Conservation (phyloP, 2,329 filamentous ascomycete genomes). For the Fusarium sp. region DNA sequence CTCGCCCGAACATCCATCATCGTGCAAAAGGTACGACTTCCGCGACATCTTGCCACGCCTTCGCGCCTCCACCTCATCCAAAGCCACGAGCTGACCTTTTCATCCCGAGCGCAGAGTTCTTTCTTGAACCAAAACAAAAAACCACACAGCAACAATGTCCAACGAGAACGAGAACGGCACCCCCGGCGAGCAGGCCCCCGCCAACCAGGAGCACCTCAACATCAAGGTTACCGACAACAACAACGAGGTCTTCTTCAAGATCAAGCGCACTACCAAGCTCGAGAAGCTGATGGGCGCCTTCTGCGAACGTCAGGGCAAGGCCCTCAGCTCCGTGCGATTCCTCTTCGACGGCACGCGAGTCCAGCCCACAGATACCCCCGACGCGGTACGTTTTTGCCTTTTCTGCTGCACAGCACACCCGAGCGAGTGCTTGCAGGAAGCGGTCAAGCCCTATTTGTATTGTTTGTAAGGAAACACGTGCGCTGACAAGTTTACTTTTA, state of each 20-base stretch:
- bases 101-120: conserved; percentile 11
- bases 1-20: conserved; percentile 7
- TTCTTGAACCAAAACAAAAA: not conserved
- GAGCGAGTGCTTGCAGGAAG: not conserved
- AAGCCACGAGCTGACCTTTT: conserved; percentile 31
- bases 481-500: conserved; percentile 27
- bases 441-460: not conserved
- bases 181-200: conserved; percentile 58
- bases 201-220: conserved; percentile 85
- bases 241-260: conserved; percentile 99
- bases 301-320: conserved; percentile 95
- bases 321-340: conserved; percentile 85
- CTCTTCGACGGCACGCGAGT: conserved; percentile 96
- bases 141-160: conserved; percentile 57
- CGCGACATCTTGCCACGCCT: conserved; percentile 21
- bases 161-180: conserved; percentile 60
- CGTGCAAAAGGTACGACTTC: conserved; percentile 29
- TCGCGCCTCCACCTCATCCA: not conserved
- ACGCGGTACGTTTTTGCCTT: conserved; percentile 74
- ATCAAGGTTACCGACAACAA: conserved; percentile 99
- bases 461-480: not conserved
- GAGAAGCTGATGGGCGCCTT: conserved; percentile 99
- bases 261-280: conserved; percentile 94
- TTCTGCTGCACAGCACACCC: conserved; percentile 1
- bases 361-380: conserved; percentile 87